Base-by-base conservation (phyloP, 2,329 filamentous ascomycete genomes). In the Colletotrichum falcatum region DNA sequence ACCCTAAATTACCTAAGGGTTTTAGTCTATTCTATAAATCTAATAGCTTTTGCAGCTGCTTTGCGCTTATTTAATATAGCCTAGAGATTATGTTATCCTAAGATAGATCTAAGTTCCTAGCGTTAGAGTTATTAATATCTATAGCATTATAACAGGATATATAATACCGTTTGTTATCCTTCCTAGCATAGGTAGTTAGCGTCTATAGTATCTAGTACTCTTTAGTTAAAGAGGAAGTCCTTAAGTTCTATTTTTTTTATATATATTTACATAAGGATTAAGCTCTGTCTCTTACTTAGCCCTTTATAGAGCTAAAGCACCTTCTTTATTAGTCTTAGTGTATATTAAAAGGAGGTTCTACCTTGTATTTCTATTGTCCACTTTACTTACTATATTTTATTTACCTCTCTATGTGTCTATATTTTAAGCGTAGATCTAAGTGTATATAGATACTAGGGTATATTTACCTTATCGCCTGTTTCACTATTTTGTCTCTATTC, bases 171-270 rank as follows among this genome's bases (percentile, higher is more conserved):
- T 61, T 68, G 51, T 60, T 39, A 53, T 67, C 61, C 64, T 68
- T 70, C 55, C 16, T 58, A 14, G 61, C 37, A 73, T 55, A 23
- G 37, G 64, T 53, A 71, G 58, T 46, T 63, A 9, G 35, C 44
- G 58, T 63, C 30, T 11, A 33, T 69, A 16, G 61, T 28, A 7
- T 60, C 65, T 30, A 30, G 67, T 23, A 66, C 65, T 73, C 58
- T 73, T 66, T 37, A 58, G 60, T 51, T 73, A 26, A 73, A 71
- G 65, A 71, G 65, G 35, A 73, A 71, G 37, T 65, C 28, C 6
- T 60, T 63, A 5, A 69, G 65, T 23, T 61, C 33, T 16, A 71
- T 71, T 55, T 69, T 69, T n/a, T 71, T 55, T 0, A 49, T 72
- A 18, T 30, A 42, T 9, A 71, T 65, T 30, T 65, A 30, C 4